These are phyloP conservation scores for Penicillium fimorum DNA, from an alignment of 495 filamentous ascomycete species.

Conservation along the genomic window DNA sequence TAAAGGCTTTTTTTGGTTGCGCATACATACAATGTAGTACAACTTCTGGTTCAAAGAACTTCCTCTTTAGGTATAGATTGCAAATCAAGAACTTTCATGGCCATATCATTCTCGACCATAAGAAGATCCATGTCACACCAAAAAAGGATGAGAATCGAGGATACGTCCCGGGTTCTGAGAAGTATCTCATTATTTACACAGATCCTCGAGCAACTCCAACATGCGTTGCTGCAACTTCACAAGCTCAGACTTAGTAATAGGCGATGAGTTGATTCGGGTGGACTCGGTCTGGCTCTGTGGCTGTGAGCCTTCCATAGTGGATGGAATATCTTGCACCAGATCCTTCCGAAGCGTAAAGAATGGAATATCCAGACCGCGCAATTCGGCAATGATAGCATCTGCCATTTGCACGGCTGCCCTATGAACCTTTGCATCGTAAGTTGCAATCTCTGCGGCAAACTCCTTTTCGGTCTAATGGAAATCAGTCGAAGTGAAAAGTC, in stretches of 20 bases:
- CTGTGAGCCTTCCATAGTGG: background rate
- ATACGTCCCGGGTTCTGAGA: background rate
- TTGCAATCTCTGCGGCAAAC: conserved; percentile 52
- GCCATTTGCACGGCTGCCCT: conserved; percentile 59
- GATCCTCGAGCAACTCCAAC: conserved; percentile 60
- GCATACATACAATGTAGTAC: background rate
- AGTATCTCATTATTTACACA: conserved; percentile 48
- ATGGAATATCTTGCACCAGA: conserved; percentile 32
- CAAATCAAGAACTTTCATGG: background rate
- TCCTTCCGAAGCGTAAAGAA: conserved; percentile 57
- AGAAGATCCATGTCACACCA: background rate
- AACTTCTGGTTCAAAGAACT: background rate
- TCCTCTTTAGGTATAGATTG: background rate
- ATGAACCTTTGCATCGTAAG: conserved; percentile 62
- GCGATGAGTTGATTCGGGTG: background rate
- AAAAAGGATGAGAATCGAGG: background rate
- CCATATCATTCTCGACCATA: background rate
- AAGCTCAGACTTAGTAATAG: conserved; percentile 46
- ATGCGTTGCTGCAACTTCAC: conserved; percentile 55
- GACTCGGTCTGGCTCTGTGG: conserved; percentile 2
- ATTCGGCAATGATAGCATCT: conserved; percentile 51
- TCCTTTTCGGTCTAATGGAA: conserved; percentile 39
- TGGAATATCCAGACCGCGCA: conserved; percentile 59
- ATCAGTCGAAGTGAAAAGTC: conserved; percentile 6
- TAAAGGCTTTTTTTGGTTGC: background rate